Evolutionary conservation across 176 grass and related monocot species (phyloP).

Genomic region (Secale cereale): DNA sequence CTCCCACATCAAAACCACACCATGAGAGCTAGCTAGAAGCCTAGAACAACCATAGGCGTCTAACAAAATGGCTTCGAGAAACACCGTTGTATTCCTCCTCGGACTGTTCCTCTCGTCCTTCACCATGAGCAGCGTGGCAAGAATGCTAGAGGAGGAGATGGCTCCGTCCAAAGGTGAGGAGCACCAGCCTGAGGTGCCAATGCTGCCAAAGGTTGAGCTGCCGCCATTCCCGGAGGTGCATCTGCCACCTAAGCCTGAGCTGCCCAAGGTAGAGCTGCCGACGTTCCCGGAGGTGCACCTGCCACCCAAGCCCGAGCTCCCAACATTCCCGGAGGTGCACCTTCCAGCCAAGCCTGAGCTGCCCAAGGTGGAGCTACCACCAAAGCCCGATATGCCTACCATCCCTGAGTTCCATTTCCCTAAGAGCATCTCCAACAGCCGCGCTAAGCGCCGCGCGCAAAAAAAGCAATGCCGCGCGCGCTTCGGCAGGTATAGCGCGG

Average conservation of each 20-base stretch:
- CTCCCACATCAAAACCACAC: not conserved
- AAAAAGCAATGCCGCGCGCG: no score
- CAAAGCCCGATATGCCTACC: not conserved
- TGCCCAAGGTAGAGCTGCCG: not conserved
- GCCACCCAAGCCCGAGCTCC: not conserved
- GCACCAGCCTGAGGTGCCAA: constrained; percentile 14
- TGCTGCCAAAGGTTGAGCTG: not conserved
- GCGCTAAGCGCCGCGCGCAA: no score
- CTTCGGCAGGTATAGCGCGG: no score
- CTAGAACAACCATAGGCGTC: not conserved
- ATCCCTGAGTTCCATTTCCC: not conserved
- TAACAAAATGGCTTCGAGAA: not conserved
- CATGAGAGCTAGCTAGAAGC: not conserved
- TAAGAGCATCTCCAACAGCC: no score
- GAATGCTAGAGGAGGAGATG: constrained; percentile 6
- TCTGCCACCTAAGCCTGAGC: not conserved
- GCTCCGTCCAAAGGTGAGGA: not conserved
- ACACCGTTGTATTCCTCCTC: not conserved
- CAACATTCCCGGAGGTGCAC: not conserved
- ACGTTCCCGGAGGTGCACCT: not conserved
- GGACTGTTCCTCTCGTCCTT: not conserved
- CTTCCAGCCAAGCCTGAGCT: not conserved
- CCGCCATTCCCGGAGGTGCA: not conserved
- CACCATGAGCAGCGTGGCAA: not conserved
- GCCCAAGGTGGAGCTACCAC: not conserved